Conservation (phyloP, 371 early-diverging fungal genomes). For the Syncephalastrum racemosum region DNA sequence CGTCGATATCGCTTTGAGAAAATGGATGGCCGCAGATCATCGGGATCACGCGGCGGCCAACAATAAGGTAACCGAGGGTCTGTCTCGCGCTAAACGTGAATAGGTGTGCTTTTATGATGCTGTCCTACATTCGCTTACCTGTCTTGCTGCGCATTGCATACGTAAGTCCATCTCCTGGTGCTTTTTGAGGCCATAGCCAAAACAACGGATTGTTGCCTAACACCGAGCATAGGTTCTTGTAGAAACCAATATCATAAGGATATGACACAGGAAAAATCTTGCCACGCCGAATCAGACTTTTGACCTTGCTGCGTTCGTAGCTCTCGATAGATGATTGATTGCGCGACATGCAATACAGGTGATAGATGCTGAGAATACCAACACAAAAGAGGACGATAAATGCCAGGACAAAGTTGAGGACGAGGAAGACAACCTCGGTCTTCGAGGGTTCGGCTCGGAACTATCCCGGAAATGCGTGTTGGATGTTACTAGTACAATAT, state of each 20-base stretch:
- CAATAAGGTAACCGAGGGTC: conserved; percentile 21
- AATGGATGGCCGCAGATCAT: conserved; percentile 30
- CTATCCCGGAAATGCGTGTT: conserved; percentile 12
- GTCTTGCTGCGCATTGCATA: conserved; percentile 53
- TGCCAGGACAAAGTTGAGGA: conserved; percentile 73
- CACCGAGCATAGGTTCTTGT: conserved; percentile 76
- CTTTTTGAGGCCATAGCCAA: conserved; percentile 71
- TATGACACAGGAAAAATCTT: conserved; percentile 65
- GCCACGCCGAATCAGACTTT: conserved; percentile 64
- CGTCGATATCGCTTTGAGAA: conserved; percentile 40
- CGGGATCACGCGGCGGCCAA: conserved; percentile 34
- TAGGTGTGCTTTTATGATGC: too few relatives aligned
- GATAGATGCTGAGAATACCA: conserved; percentile 80
- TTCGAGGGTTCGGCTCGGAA: conserved; percentile 59
- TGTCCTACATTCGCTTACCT: conserved; percentile 16
- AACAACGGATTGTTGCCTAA: conserved; percentile 66
- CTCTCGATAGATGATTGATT: conserved; percentile 97
- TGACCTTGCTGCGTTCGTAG: conserved; percentile 82
- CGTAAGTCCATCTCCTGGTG: conserved; percentile 73
- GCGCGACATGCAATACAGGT: conserved; percentile 73
- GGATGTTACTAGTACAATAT: not conserved
- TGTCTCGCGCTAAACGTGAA: not conserved
- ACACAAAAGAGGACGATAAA: conserved; percentile 79
- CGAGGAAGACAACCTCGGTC: conserved; percentile 66
- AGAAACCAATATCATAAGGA: conserved; percentile 94